phyloP scores from a whole-genome alignment of 2,329 filamentous ascomycete genomes.

The Delphinella strobiligena region DNA sequence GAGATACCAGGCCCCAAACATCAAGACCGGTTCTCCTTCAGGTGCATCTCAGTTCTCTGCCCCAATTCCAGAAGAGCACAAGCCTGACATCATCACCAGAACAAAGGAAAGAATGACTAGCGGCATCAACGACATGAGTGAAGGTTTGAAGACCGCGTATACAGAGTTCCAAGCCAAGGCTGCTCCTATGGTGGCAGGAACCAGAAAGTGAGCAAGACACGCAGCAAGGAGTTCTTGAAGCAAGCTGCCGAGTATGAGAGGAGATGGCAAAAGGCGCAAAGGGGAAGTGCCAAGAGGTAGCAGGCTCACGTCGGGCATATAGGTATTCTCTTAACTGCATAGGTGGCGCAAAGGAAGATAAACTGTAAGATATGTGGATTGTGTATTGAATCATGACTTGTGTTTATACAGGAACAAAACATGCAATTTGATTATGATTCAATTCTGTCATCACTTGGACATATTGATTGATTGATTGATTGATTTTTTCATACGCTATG shows the following conservation, averaged over 20 bases:
- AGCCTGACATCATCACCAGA: slow-evolving; percentile 1
- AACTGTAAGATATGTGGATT: no score
- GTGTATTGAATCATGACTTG: no score
- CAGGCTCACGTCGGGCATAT: no score
- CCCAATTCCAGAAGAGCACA: not conserved
- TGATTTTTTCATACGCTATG: no score
- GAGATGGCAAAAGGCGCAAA: slow-evolving; percentile 7
- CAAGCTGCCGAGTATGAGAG: slow-evolving; percentile 9
- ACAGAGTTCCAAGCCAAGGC: not conserved
- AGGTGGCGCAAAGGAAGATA: no score
- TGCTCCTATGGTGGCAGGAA: not conserved
- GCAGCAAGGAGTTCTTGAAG: slow-evolving; percentile 9
- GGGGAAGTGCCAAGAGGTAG: no score
- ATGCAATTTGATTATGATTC: no score
- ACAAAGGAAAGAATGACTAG: slow-evolving; percentile 4
- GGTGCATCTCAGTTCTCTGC: not conserved
- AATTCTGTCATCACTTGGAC: no score
- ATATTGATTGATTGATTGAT: no score
- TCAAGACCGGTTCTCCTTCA: not conserved
- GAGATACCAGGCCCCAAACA: slow-evolving; percentile 7
- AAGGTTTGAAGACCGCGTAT: slow-evolving; percentile 1
- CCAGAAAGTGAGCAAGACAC: slow-evolving; percentile 7
- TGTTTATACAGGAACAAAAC: no score
- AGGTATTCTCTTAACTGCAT: no score
- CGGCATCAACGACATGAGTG: slow-evolving; percentile 6